These are phyloP conservation scores for Pichia nanzhaoensis DNA, from an alignment of 805 yeast species.

Conservation along the genomic window DNA sequence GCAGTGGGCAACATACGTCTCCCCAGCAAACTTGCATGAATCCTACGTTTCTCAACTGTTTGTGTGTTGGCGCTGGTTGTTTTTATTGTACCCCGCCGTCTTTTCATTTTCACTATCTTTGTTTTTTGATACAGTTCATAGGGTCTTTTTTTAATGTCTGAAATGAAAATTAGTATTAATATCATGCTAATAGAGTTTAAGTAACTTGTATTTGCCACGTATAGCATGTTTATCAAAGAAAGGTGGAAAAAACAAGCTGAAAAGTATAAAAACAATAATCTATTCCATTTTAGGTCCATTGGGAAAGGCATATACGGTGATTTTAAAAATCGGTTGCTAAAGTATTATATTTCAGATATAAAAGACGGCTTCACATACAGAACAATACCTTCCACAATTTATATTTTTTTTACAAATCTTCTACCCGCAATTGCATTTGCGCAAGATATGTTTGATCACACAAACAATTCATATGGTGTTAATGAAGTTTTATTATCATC, in stretches of 20 bases:
- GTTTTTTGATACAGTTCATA: too few species aligned
- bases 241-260: not conserved
- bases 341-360: constrained; percentile 73
- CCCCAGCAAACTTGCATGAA: too few species aligned
- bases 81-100: too few species aligned
- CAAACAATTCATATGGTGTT: constrained; percentile 81
- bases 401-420: constrained; percentile 82
- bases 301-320: constrained; percentile 53
- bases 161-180: too few species aligned
- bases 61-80: too few species aligned
- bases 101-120: too few species aligned
- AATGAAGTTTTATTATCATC: constrained; percentile 81
- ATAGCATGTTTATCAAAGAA: not conserved
- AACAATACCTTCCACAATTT: constrained; percentile 77
- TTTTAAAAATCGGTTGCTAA: constrained; percentile 41
- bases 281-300: constrained; percentile 21
- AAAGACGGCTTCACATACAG: constrained; percentile 78
- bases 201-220: not conserved
- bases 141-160: too few species aligned
- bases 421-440: constrained; percentile 95
- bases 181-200: too few species aligned
- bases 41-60: too few species aligned
- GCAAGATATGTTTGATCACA: constrained; percentile 93
- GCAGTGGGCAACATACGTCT: too few species aligned
- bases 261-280: constrained; percentile 14